Percentiles rank a stretch among this genome's conserved stretches.
Evolutionary conservation across 345 rosid genomes (phyloP).

Genomic region (Camelina sativa): DNA sequence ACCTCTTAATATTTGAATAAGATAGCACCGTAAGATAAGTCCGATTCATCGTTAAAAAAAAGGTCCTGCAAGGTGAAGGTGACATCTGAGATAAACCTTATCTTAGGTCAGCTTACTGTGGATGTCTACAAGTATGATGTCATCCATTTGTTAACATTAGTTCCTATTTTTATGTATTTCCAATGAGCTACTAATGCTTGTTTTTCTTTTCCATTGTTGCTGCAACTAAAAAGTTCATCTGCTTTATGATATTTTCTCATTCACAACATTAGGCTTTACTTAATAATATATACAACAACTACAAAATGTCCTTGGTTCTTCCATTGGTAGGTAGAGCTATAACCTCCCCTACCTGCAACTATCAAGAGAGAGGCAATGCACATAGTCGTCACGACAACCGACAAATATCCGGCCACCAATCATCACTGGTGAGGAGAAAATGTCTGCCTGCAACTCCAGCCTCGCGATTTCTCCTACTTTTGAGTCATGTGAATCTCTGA

Average conservation of each 20-base stretch:
- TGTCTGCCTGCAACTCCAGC: constrained; percentile 63
- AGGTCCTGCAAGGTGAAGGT: constrained; percentile 85
- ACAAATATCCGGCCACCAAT: constrained; percentile 84
- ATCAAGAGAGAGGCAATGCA: constrained; percentile 64
- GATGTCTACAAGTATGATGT: constrained; percentile 69
- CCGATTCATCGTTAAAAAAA: constrained; percentile 45
- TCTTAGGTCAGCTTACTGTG: constrained; percentile 94
- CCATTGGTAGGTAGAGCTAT: background rate
- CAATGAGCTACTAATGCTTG: constrained; percentile 42
- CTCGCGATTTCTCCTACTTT: constrained; percentile 63
- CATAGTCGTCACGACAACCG: constrained; percentile 86
- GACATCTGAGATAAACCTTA: constrained; percentile 67
- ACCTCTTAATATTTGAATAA: background rate
- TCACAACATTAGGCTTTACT: constrained; percentile 19
- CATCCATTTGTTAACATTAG: constrained; percentile 25
- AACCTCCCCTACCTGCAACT: constrained; percentile 13
- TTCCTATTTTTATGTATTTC: constrained; percentile 42
- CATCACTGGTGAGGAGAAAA: constrained; percentile 96
- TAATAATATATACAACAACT: too few species aligned
- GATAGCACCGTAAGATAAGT: constrained; percentile 27
- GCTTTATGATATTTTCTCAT: background rate
- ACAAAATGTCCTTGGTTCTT: background rate
- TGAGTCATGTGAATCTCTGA: constrained; percentile 36
- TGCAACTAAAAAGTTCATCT: background rate
- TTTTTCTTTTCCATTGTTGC: background rate